phyloP scores from a whole-genome alignment of 441 rosid genomes.

The Mallotus japonicus region DNA sequence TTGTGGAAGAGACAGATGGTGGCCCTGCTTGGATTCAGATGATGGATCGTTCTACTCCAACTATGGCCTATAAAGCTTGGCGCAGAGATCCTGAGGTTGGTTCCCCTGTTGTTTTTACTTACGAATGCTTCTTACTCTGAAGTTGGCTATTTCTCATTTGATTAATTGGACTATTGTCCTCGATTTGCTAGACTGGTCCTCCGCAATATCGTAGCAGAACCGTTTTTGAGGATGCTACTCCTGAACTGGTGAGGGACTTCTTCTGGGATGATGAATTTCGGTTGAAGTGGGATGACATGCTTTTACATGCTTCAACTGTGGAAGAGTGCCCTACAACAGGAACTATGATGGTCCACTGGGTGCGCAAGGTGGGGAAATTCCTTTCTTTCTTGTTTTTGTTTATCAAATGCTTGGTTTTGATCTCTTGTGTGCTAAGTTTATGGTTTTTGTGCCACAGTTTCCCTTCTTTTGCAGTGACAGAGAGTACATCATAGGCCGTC shows the following conservation, averaged over 20 bases:
- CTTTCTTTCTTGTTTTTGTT: constrained; percentile 2
- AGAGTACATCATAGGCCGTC: constrained; percentile 85
- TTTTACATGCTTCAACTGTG: constrained; percentile 50
- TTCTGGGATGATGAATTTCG: constrained; percentile 94
- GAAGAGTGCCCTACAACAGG: constrained; percentile 76
- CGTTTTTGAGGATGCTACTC: constrained; percentile 81
- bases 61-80: constrained; percentile 85
- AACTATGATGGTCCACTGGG: constrained; percentile 82
- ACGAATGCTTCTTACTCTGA: not conserved
- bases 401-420: constrained; percentile 1
- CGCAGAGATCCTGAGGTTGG: constrained; percentile 79
- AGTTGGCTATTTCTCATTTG: constrained; percentile 9
- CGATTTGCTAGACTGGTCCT: constrained; percentile 62
- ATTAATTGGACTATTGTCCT: constrained; percentile 25
- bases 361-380: constrained; percentile 62
- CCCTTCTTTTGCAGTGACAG: constrained; percentile 97
- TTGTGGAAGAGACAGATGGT: constrained; percentile 86
- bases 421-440: constrained; percentile 9
- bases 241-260: constrained; percentile 86
- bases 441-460: constrained; percentile 48
- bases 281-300: constrained; percentile 85
- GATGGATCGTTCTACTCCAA: constrained; percentile 80
- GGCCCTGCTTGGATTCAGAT: constrained; percentile 94
- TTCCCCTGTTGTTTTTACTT: constrained; percentile 5
- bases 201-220: constrained; percentile 87